A percentile compares a stretch with the other conserved stretches of the same genome.
These are phyloP conservation scores for Fonsecaea nubica DNA, from an alignment of 2,329 filamentous ascomycete species.

Conservation along the genomic window DNA sequence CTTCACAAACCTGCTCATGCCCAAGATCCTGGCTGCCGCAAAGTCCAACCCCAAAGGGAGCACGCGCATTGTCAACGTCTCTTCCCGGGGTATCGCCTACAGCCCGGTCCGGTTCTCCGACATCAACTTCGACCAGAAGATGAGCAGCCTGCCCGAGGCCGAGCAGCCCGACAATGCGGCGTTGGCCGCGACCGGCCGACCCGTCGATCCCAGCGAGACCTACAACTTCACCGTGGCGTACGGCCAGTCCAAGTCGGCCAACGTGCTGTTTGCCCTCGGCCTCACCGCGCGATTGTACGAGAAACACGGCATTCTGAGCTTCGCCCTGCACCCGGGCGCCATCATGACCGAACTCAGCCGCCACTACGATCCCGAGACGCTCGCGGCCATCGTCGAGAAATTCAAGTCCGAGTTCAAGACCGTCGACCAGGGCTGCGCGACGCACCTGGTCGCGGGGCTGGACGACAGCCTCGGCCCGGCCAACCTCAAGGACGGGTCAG, in stretches of 20 bases:
- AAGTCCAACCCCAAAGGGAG: constrained; percentile 27
- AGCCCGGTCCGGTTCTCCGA: constrained; percentile 44
- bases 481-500: constrained; percentile 1
- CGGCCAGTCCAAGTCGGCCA: constrained; percentile 57
- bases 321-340: constrained; percentile 51
- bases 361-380: constrained; percentile 40
- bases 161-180: constrained; percentile 27
- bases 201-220: constrained; percentile 13
- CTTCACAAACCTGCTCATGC: constrained; percentile 50
- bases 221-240: constrained; percentile 51
- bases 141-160: constrained; percentile 31
- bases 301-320: constrained; percentile 47
- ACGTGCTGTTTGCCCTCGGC: constrained; percentile 52
- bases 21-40: constrained; percentile 44
- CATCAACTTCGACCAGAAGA: constrained; percentile 44
- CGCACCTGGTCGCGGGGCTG: constrained; percentile 10
- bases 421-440: constrained; percentile 11
- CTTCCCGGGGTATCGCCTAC: constrained; percentile 25
- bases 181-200: not conserved
- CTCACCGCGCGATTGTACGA: constrained; percentile 42
- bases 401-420: constrained; percentile 3
- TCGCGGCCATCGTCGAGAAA: constrained; percentile 11
- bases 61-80: constrained; percentile 43
- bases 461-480: constrained; percentile 12
- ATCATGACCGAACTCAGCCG: constrained; percentile 25